A percentile compares a stretch with the other conserved stretches of the same genome.
phyloP scores from a whole-genome alignment of 1,139 yeast species.

The Williopsis jadinii region DNA sequence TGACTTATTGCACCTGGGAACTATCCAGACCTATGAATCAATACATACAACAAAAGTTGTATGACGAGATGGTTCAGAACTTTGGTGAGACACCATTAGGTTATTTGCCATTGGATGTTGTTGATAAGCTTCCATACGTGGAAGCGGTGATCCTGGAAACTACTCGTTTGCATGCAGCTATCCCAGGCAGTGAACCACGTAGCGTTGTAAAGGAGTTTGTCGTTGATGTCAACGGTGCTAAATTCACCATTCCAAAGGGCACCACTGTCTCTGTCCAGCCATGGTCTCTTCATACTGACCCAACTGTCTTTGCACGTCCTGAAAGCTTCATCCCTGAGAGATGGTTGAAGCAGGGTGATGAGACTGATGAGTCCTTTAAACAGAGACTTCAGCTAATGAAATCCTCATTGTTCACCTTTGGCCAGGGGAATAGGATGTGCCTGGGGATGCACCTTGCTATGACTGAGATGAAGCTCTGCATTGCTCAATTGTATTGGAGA shows the following conservation, averaged over 20 bases:
- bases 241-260: constrained; percentile 40
- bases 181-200: constrained; percentile 72
- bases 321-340: constrained; percentile 51
- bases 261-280: constrained; percentile 61
- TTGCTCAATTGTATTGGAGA: constrained; percentile 48
- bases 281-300: constrained; percentile 53
- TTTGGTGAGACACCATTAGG: constrained; percentile 16
- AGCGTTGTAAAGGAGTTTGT: constrained; percentile 28
- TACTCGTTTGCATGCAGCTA: constrained; percentile 57
- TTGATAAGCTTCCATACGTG: constrained; percentile 48
- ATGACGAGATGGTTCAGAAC: constrained; percentile 32
- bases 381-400: constrained; percentile 39
- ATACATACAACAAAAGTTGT: constrained; percentile 36
- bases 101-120: constrained; percentile 18
- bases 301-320: constrained; percentile 38
- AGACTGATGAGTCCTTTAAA: constrained; percentile 29
- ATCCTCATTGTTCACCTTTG: constrained; percentile 59
- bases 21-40: constrained; percentile 44
- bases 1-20: constrained; percentile 55
- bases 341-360: constrained; percentile 42
- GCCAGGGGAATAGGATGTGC: constrained; percentile 73
- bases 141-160: constrained; percentile 55
- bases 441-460: constrained; percentile 64
- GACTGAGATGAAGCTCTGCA: constrained; percentile 55
- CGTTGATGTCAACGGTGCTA: constrained; percentile 21